A percentile compares a stretch with the other conserved stretches of the same genome.
Evolutionary conservation across 179 eudicot species (phyloP).

Genomic region (Nepenthes alata): DNA sequence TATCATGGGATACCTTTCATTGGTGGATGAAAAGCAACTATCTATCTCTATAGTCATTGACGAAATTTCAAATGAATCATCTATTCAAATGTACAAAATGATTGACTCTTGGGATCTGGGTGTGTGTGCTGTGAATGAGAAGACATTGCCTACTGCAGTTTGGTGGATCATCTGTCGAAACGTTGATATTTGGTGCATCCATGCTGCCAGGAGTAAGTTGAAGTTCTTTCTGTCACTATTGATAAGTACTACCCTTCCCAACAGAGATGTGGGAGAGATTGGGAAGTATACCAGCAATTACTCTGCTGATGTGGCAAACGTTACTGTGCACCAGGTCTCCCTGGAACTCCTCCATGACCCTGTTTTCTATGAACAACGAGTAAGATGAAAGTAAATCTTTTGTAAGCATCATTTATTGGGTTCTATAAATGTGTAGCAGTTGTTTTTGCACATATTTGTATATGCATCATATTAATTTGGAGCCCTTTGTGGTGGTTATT

Average conservation of each 20-base stretch:
- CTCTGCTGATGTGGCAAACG: conserved; percentile 19
- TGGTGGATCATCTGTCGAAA: conserved; percentile 74
- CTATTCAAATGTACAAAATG: conserved; percentile 10
- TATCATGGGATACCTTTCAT: conserved; percentile 32
- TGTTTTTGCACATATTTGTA: background rate
- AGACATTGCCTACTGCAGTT: conserved; percentile 48
- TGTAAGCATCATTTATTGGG: background rate
- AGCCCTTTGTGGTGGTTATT: no score
- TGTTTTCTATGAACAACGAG: conserved; percentile 59
- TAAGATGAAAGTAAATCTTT: conserved; percentile 22
- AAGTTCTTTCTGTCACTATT: conserved; percentile 50
- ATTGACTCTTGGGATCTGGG: conserved; percentile 38
- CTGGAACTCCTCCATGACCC: conserved; percentile 51
- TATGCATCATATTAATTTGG: no score
- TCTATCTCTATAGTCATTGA: conserved; percentile 13
- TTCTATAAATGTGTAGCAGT: background rate
- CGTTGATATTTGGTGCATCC: conserved; percentile 66
- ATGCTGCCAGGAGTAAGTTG: conserved; percentile 57
- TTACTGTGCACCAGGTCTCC: conserved; percentile 38
- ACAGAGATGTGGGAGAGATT: conserved; percentile 11
- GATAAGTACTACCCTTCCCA: conserved; percentile 30
- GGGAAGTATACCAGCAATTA: conserved; percentile 11
- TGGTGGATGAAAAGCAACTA: conserved; percentile 19
- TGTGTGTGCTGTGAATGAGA: conserved; percentile 44
- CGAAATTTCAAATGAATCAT: conserved; percentile 8